phyloP scores from a whole-genome alignment of 257 asterid genomes.

The Nyctanthes arbortristis region DNA sequence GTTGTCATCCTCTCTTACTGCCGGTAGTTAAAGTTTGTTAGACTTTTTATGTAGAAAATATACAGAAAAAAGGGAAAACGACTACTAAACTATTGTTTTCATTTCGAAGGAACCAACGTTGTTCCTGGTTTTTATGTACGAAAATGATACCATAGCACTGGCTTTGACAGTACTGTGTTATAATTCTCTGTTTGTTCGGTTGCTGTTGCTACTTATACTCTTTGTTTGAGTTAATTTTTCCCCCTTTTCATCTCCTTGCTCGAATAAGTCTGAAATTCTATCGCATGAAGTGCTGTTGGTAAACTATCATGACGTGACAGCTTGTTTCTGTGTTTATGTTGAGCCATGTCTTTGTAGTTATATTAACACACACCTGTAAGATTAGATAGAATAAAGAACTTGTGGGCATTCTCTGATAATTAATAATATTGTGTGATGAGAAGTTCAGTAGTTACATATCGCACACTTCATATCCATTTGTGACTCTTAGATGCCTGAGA shows the following conservation, averaged over 20 bases:
- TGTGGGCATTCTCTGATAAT: too few species aligned
- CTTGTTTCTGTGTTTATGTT: too few species aligned
- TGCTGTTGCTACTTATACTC: constrained; percentile 16
- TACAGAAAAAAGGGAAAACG: constrained; percentile 17
- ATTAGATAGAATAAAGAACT: too few species aligned
- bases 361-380: too few species aligned
- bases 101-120: constrained; percentile 24
- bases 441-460: background rate
- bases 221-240: constrained; percentile 12
- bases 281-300: background rate
- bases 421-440: background rate
- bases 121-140: constrained; percentile 26
- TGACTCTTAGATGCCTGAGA: background rate
- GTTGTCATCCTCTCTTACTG: constrained; percentile 44
- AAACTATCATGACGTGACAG: too few species aligned
- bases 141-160: constrained; percentile 18
- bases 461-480: background rate
- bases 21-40: constrained; percentile 37
- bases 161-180: constrained; percentile 15
- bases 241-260: background rate
- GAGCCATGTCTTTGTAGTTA: too few species aligned
- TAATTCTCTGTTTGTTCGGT: constrained; percentile 17
- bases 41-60: constrained; percentile 23
- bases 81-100: constrained; percentile 23
- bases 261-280: background rate